Evolutionary conservation across 352 stramenopile species (phyloP), one percentile per base, ranked within the genome.

Genomic region (Phytophthora europaea): DNA sequence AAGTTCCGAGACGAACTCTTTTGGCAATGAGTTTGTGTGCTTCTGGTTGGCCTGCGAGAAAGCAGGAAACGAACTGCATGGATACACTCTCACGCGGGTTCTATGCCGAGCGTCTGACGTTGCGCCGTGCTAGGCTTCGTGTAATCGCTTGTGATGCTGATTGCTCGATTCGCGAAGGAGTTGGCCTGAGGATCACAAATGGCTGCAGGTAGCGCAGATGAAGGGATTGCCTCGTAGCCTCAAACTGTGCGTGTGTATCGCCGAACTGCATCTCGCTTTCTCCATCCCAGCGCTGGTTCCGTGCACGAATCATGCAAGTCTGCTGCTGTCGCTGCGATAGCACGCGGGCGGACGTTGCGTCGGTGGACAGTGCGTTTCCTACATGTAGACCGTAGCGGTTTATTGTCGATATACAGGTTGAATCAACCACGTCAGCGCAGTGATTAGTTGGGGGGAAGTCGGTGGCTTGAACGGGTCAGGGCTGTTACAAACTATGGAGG

Each of bases 71-170:
- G 43, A 3, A 9, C 31, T 6, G 15, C n/a, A 31, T 20, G 23
- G 31, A 63, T 63, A 59, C 33, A 7, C 10, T 43, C 33, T 66
- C 34, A 13, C 38, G 56, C 47, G 48, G 9, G 52, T 66, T 70
- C 38, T 71, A 61, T 71, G 61, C 31, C 9, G 38, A 54, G 13
- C 22, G 34, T 57, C 50, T 72, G 68, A 75, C 68, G 68, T 60
- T 72, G 47, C 55, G 6, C 23, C 51, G n/a, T 26, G 5, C 16
- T 6, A 9, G 20, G 18, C 48, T 53, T 31, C n/a, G 55, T 71
- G 68, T 75, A 75, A 75, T 71, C 28, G 55, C 5, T 20, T 15
- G 18, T 20, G 40, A 8, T 13, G n/a, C 34, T 50, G 56, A 71
- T 66, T 61, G 36, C 26, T 43, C 38, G 33, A 18, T 28, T 20